A percentile compares a stretch with the other conserved stretches of the same genome.
phyloP scores from a whole-genome alignment of 2,329 filamentous ascomycete genomes.

The Scedosporium dehoogii region DNA sequence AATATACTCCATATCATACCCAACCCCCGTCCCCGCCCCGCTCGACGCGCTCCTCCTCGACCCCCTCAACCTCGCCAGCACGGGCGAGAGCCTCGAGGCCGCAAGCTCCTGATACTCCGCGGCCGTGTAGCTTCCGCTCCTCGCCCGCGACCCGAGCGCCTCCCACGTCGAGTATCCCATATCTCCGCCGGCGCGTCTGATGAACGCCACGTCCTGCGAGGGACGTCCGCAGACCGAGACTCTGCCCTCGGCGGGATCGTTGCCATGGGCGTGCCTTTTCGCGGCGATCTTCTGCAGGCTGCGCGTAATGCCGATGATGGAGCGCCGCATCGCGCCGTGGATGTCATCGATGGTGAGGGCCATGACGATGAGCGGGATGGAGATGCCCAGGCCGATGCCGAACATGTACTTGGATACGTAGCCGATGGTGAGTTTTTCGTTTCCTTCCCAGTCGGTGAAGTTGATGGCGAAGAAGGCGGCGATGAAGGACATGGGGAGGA shows the following conservation, averaged over 20 bases:
- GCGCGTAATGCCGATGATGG: not conserved
- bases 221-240: not conserved
- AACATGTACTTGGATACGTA: slow-evolving; percentile 7
- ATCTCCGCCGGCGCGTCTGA: not conserved
- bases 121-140: not conserved
- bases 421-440: slow-evolving; percentile 7
- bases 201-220: not conserved
- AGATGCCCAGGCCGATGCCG: slow-evolving; percentile 7
- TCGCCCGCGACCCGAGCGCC: not conserved
- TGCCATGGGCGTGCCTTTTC: not conserved
- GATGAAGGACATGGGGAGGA: slow-evolving; percentile 30
- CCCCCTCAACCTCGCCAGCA: not conserved
- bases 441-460: slow-evolving; percentile 10
- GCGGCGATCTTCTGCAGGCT: not conserved
- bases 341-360: slow-evolving; percentile 12
- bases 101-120: slow-evolving; percentile 1
- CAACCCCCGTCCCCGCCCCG: not conserved
- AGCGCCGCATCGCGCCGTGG: not conserved
- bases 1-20: not conserved
- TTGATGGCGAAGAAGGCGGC: slow-evolving; percentile 30
- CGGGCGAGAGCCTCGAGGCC: slow-evolving; percentile 2
- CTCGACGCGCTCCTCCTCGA: slow-evolving; percentile 6
- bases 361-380: slow-evolving; percentile 7
- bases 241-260: not conserved
- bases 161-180: not conserved